Base-by-base conservation (phyloP, 2,329 filamentous ascomycete species). In the Acephala macrosclerotiorum region DNA sequence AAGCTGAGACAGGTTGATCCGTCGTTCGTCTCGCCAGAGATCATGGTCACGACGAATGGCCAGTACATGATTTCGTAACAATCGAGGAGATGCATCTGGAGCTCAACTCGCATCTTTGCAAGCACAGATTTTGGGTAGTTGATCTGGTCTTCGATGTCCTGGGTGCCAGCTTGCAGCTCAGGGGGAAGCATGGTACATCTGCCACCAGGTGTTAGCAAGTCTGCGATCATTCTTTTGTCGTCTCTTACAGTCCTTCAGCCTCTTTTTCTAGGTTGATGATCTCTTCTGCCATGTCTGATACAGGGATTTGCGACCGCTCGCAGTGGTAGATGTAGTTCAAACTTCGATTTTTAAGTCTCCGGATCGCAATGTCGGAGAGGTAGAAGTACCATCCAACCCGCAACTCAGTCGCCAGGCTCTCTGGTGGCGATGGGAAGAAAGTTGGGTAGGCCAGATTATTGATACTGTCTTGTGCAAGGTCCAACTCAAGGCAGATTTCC, bases 51-150 rank as follows among this genome's bases (percentile, higher is more conserved):
- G 35, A 78, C 70, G 47, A 77, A 78, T 6, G 75, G 76, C 71
- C 76, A 79, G 64, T 78, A 79, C 70, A 79, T 78, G 71, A 75
- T 75, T 64, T 79, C 77, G 47, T 78, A 76, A 63, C 76, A 78
- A 64, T 79, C 76, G 18, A 78, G 72, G 4, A 78, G 69, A 60
- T 78, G 77, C 74, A 76, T 26, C 71, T 72, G 29, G 38, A 57
- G 49, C 49, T 53, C 49, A 14, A 53, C 49, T 29, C 49, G 49
- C 49, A 53, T 53, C 12, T 29, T 53, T n/a, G 49, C 49, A 33
- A 53, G 22, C 4, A 11, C 29, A 53, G 49, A 53, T 18, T 9
- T 53, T 14, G 49, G 49, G 14, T 53, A 51, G 11, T 51, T 7
- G 25, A 53, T 29, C 4, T 53, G 25, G 18, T 53, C 49, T 53